Evolutionary conservation across 352 stramenopile genomes (phyloP), one percentile per base, ranked within the genome.

Genomic region (Phytopythium vexans): DNA sequence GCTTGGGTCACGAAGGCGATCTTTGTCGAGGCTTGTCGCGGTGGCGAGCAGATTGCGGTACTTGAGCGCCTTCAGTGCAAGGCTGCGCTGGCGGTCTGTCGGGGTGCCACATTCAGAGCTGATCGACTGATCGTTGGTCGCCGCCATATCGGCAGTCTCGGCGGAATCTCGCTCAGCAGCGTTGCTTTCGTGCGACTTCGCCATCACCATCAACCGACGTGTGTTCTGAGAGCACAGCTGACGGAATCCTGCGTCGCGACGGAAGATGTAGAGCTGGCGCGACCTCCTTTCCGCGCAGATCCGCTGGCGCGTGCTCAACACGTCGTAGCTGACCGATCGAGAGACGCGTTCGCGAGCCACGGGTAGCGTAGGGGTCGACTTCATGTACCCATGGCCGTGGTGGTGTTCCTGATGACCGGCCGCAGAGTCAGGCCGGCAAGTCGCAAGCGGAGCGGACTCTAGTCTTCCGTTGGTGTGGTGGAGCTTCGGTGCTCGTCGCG

Each of bases 1-100:
- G 42, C 47, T 67, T 35, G 67, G 67, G 54, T 75, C 63, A 5
- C 54, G 42, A 34, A 72, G 45, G 4, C 43, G 49, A 34, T 49
- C 48, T 14, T 66, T 63, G 54, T 72, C 63, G 52, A 75, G 65
- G 16, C 55, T 54, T 27, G 42, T 56, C 41, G 61, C 53, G n/a
- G 52, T 53, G n/a, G 52, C 49, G 2, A 70, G 50, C 8, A 75
- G 50, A 16, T 66, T 70, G 41, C 67, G 67, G 49, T 70, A 72
- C 53, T 68, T 68, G 44, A 75, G 53, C 15, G 56, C 59, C 43
- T 72, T 70, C 27, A 71, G 41, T n/a, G 66, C 62, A n/a, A 75
- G 44, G 38, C 45, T 56, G 9, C 69, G 54, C 43, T 74, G 58
- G 46, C 62, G 65, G 37, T 35, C 62, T 16, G 14, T 41, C 34